phyloP scores from a whole-genome alignment of 1,139 yeast genomes.

The Scheffersomyces quercinus region DNA sequence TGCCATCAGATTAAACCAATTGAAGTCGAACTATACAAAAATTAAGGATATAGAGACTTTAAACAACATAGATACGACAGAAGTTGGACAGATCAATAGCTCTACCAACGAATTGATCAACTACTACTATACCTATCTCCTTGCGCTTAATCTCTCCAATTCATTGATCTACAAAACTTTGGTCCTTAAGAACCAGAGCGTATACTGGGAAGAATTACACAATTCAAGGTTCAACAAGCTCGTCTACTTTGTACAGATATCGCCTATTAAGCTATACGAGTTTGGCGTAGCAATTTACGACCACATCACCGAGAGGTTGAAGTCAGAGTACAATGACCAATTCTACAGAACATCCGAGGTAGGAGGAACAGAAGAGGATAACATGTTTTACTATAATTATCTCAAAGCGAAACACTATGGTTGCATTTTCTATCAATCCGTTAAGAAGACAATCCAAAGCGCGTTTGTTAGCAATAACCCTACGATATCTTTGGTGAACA shows the following conservation, averaged over 20 bases:
- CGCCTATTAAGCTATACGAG: constrained; percentile 26
- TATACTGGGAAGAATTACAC: constrained; percentile 37
- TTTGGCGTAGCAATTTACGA: constrained; percentile 13
- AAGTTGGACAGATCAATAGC: constrained; percentile 4
- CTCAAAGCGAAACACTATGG: constrained; percentile 7
- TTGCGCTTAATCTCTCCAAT: constrained; percentile 32
- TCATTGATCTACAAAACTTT: constrained; percentile 38
- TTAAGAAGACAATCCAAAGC: constrained; percentile 1
- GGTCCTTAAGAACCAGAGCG: constrained; percentile 32
- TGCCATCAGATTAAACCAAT: constrained; percentile 13
- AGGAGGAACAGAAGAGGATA: constrained; percentile 18
- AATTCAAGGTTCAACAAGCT: constrained; percentile 27
- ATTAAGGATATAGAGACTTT: background rate
- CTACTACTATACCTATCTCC: constrained; percentile 25
- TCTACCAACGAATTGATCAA: constrained; percentile 20
- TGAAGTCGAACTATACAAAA: constrained; percentile 12
- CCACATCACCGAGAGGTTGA: background rate
- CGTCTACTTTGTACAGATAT: constrained; percentile 35
- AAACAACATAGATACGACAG: background rate
- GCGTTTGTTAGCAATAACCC: constrained; percentile 8
- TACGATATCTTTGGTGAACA: constrained; percentile 6
- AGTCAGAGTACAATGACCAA: background rate
- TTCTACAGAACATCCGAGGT: background rate
- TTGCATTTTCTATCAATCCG: constrained; percentile 1
- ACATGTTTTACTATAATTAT: constrained; percentile 14